phyloP scores from a whole-genome alignment of 176 grass and related monocot species.

The Cocos nucifera region DNA sequence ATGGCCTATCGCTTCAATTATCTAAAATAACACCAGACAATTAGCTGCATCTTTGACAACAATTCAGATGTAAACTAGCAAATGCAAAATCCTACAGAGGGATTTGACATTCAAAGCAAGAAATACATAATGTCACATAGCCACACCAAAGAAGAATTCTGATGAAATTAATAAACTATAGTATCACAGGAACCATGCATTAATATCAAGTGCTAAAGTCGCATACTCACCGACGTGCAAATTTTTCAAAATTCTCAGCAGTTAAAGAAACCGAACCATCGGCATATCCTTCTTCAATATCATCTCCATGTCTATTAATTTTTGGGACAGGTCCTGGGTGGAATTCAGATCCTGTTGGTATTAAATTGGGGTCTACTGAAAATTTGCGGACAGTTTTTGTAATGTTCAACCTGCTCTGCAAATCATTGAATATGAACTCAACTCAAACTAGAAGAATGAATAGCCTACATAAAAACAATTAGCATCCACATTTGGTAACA shows the following conservation, averaged over 20 bases:
- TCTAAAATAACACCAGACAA: too few relatives aligned
- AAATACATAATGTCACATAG: too few relatives aligned
- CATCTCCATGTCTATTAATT: slow-evolving; percentile 82
- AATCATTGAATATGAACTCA: slow-evolving; percentile 26
- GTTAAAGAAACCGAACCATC: slow-evolving; percentile 68
- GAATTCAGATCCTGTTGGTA: slow-evolving; percentile 89
- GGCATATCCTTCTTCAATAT: slow-evolving; percentile 50
- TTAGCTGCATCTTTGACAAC: too few relatives aligned
- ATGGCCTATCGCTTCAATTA: too few relatives aligned
- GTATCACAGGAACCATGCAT: too few relatives aligned
- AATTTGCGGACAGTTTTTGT: slow-evolving; percentile 93
- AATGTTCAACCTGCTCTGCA: slow-evolving; percentile 99
- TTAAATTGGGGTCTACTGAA: slow-evolving; percentile 86
- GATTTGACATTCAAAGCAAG: too few relatives aligned
- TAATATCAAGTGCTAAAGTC: not conserved
- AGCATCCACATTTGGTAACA: not conserved
- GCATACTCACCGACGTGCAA: slow-evolving; percentile 66
- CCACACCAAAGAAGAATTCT: too few relatives aligned
- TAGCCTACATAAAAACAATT: slow-evolving; percentile 8
- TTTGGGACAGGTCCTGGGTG: slow-evolving; percentile 78
- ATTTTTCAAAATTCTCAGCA: slow-evolving; percentile 71
- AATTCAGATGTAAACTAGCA: too few relatives aligned
- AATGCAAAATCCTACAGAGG: too few relatives aligned
- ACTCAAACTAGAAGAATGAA: slow-evolving; percentile 5
- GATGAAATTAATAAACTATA: too few relatives aligned